A percentile compares a stretch with the other conserved stretches of the same genome.
These are phyloP conservation scores for Amanita pseudoporphyria DNA, from an alignment of 768 basidiomycete genomes.

Conservation along the genomic window DNA sequence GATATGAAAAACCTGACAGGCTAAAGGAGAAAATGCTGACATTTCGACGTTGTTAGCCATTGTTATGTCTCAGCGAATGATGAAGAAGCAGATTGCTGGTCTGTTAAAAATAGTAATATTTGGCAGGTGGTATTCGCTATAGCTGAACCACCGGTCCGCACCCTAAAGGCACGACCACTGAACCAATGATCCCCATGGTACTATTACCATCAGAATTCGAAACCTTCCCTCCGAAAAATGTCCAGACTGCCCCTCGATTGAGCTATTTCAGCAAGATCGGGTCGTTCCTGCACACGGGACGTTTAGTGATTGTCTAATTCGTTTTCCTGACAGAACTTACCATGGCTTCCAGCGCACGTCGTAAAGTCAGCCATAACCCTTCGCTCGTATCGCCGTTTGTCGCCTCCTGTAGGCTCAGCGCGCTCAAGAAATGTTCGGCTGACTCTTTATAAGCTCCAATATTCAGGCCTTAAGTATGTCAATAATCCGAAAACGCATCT, in stretches of 20 bases:
- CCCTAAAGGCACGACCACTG: no score
- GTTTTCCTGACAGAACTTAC: slow-evolving; percentile 28
- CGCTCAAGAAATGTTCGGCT: slow-evolving; percentile 89
- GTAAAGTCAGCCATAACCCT: slow-evolving; percentile 85
- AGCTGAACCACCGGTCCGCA: neutral
- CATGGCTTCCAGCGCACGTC: slow-evolving; percentile 74
- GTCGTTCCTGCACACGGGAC: slow-evolving; percentile 46
- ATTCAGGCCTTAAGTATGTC: slow-evolving; percentile 61
- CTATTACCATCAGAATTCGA: slow-evolving; percentile 60
- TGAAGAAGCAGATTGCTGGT: neutral
- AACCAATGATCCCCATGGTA: neutral
- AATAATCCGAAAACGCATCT: slow-evolving; percentile 4
- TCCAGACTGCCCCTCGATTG: slow-evolving; percentile 55
- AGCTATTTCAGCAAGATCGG: slow-evolving; percentile 73
- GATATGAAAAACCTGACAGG: neutral
- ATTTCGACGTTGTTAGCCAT: slow-evolving; percentile 10
- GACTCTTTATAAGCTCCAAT: slow-evolving; percentile 95
- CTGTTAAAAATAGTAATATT: no score
- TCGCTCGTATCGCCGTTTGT: slow-evolving; percentile 64
- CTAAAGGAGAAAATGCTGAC: slow-evolving; percentile 8
- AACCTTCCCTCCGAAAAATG: slow-evolving; percentile 72
- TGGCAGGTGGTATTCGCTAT: neutral
- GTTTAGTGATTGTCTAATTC: slow-evolving; percentile 5
- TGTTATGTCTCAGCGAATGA: neutral
- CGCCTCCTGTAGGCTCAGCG: slow-evolving; percentile 68